Evolutionary conservation across 2,329 filamentous ascomycete species (phyloP).

Genomic region (Fusarium pseudograminearum): DNA sequence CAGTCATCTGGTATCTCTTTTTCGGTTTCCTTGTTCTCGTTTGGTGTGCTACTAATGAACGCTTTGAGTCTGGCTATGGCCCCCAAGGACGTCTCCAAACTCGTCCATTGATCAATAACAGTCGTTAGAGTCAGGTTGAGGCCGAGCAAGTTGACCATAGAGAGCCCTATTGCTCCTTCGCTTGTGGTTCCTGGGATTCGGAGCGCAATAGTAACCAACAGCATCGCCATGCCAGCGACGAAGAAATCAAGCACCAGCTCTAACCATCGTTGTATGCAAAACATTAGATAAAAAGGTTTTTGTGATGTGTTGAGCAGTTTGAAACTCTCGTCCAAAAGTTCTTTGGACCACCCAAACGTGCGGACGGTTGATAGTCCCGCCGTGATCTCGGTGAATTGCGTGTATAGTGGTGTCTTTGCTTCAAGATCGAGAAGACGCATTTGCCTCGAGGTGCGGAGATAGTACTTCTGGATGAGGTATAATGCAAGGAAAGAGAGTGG

Average conservation of each 20-base stretch:
- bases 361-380: conserved; percentile 62
- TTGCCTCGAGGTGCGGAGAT: conserved; percentile 65
- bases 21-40: conserved; percentile 44
- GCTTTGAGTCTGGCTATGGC: conserved; percentile 53
- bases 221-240: conserved; percentile 59
- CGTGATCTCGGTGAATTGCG: conserved; percentile 63
- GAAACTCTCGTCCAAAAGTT: conserved; percentile 52
- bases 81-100: conserved; percentile 53
- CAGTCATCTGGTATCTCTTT: conserved; percentile 38
- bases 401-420: conserved; percentile 61
- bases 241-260: conserved; percentile 62
- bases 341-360: conserved; percentile 61
- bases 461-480: conserved; percentile 62
- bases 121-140: conserved; percentile 49
- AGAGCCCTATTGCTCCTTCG: conserved; percentile 50
- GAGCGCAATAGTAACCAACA: conserved; percentile 60
- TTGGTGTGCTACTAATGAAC: conserved; percentile 46
- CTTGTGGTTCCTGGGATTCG: conserved; percentile 38
- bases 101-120: conserved; percentile 53
- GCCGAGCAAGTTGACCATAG: conserved; percentile 47
- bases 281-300: conserved; percentile 63
- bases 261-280: conserved; percentile 63
- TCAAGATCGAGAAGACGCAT: conserved; percentile 65
- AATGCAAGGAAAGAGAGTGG: conserved; percentile 56
- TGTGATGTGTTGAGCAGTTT: conserved; percentile 58